Evolutionary conservation across 2,329 filamentous ascomycete genomes (phyloP).

Genomic region (Teratosphaeria pseudoeucalypti): DNA sequence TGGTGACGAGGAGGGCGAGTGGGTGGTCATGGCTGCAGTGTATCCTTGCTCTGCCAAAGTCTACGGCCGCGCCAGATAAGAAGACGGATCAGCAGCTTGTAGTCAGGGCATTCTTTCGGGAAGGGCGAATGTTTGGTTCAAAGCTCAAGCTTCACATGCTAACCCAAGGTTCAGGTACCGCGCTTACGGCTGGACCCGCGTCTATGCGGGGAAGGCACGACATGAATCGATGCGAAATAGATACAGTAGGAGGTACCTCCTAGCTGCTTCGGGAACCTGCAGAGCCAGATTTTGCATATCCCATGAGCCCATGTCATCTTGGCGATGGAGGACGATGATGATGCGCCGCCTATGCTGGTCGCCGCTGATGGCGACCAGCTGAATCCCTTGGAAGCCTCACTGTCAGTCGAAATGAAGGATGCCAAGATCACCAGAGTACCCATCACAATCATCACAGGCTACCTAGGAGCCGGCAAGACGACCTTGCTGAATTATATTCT

Average conservation of each 20-base stretch:
- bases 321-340: constrained; percentile 53
- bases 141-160: neutral
- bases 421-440: constrained; percentile 56
- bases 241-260: neutral
- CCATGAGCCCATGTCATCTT: neutral
- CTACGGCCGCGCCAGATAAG: neutral
- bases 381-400: constrained; percentile 15
- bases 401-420: constrained; percentile 37
- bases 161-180: neutral
- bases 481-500: constrained; percentile 93
- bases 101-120: neutral
- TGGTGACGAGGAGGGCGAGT: constrained; percentile 62
- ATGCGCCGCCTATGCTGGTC: constrained; percentile 53
- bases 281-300: neutral
- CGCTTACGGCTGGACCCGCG: neutral
- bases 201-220: neutral
- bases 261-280: neutral
- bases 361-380: constrained; percentile 31
- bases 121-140: neutral
- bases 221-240: neutral
- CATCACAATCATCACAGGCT: constrained; percentile 81
- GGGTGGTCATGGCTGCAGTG: constrained; percentile 23
- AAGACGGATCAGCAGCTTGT: neutral
- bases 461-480: constrained; percentile 91
- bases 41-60: neutral